Base-by-base conservation (phyloP, 2,329 filamentous ascomycete genomes). In the Chaetomium sp. region DNA sequence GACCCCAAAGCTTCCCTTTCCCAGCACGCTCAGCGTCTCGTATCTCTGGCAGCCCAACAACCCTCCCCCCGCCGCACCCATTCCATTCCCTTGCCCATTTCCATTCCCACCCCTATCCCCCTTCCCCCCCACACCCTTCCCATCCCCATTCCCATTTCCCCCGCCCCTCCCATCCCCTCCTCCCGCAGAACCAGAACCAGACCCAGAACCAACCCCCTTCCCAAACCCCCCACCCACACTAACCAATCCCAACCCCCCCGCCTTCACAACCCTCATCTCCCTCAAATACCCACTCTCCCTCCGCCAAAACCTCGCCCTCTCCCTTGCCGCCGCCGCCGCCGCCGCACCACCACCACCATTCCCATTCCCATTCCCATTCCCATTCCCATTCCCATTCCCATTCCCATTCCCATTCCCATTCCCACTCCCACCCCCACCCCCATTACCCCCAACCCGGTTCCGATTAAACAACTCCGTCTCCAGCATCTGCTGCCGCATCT, bases 1-100 rank as follows among this genome's bases (percentile, higher is more conserved):
- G 27, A 97, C 89, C 0, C 95, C 94, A 77, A 98, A 99, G 73
- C 93, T 97, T 9, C 95, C 94, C 75, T 95, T 96, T 0, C 95
- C 93, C 5, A 98, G 82, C 21, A 96, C 83, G 70, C 93, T 91
- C 33, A 98, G 78, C 13, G 89, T 82, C 69, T 97, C 90, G 72
- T 94, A 97, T n/a, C 87, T 85, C 9, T 5, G 38, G 38, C 5
- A 42, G 16, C 16, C 7, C 38, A 19, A 42, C 38, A 42, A 42
- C 38, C 38, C 38, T 42, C 87, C 68, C n/a, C 62, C 70, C 49
- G 66, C 53, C 13, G 60, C 62, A 9, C 25, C 25, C 25, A 19
- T 19, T 57, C 35, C 23, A 49, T n/a, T 21, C 29, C n/a, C n/a
- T n/a, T n/a, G n/a, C n/a, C 9, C 33, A 35, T 35, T 13, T 12